Evolutionary conservation across 2,329 filamentous ascomycete species (phyloP).

Genomic region (Tolypocladium ophioglossoides): DNA sequence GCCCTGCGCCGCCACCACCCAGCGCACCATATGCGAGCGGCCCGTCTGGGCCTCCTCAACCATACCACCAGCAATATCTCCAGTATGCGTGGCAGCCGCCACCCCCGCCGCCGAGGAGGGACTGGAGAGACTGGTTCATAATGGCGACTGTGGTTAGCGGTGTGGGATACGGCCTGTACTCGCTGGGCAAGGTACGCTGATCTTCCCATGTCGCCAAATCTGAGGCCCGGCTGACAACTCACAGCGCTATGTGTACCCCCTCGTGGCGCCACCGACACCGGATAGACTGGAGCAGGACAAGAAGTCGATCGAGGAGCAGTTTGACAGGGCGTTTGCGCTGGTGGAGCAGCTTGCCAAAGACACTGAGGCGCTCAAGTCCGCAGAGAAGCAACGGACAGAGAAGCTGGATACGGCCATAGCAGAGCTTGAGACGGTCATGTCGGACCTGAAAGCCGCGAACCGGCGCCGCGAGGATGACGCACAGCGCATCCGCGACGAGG

Average conservation of each 20-base stretch:
- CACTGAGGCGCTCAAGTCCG: constrained; percentile 75
- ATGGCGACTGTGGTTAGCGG: constrained; percentile 94
- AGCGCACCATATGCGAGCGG: constrained; percentile 33
- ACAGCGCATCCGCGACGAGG: constrained; percentile 75
- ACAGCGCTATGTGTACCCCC: constrained; percentile 79
- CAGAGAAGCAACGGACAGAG: constrained; percentile 76
- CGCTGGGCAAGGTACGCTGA: constrained; percentile 65
- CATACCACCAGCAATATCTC: constrained; percentile 36
- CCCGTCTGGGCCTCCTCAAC: constrained; percentile 30
- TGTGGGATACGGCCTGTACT: constrained; percentile 80
- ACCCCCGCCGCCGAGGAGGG: constrained; percentile 59
- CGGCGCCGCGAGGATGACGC: constrained; percentile 79
- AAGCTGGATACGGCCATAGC: constrained; percentile 70
- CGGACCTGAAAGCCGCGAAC: constrained; percentile 71
- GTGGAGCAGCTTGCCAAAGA: constrained; percentile 89
- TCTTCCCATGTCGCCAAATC: neutral
- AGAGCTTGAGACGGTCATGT: constrained; percentile 76
- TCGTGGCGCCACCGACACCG: constrained; percentile 87
- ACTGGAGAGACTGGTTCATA: constrained; percentile 99
- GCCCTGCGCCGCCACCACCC: constrained; percentile 34
- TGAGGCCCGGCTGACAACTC: neutral
- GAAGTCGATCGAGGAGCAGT: constrained; percentile 81
- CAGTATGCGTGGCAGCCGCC: constrained; percentile 49
- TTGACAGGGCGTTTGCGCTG: constrained; percentile 81
- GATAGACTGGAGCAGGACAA: constrained; percentile 94